A percentile compares a stretch with the other conserved stretches of the same genome.
Conservation (phyloP, 2,329 filamentous ascomycete species). For the Amylocarpus encephaloides region DNA sequence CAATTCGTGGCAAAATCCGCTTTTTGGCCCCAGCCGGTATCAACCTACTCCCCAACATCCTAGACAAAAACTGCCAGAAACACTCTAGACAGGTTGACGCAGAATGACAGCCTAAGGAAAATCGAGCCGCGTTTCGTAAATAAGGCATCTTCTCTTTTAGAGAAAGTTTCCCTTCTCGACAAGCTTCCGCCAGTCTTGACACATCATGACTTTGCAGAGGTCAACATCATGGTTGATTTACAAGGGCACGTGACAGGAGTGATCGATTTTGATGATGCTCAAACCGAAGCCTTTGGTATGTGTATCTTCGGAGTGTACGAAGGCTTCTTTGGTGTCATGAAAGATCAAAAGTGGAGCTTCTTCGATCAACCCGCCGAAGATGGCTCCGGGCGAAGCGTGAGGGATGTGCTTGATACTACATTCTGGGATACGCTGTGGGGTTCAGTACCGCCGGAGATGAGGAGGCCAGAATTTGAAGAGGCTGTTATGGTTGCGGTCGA, state of each 20-base stretch:
- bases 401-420: background rate
- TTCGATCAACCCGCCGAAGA: background rate
- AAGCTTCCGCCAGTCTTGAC: background rate
- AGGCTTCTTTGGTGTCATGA: background rate
- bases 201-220: background rate
- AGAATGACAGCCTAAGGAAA: background rate
- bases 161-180: background rate
- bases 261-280: background rate
- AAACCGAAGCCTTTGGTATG: background rate
- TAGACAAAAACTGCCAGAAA: background rate
- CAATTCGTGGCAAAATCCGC: background rate
- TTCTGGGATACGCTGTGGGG: background rate
- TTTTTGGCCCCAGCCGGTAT: background rate
- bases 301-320: background rate
- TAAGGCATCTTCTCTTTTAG: background rate
- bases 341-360: background rate
- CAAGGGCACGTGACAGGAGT: background rate
- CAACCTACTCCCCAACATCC: background rate
- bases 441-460: background rate
- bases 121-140: background rate
- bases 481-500: background rate
- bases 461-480: background rate
- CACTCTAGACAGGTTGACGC: background rate
- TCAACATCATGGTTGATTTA: background rate
- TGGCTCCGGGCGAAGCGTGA: background rate